Evolutionary conservation across 2,329 filamentous ascomycete genomes (phyloP).

Genomic region (Cryphonectria naterciae): DNA sequence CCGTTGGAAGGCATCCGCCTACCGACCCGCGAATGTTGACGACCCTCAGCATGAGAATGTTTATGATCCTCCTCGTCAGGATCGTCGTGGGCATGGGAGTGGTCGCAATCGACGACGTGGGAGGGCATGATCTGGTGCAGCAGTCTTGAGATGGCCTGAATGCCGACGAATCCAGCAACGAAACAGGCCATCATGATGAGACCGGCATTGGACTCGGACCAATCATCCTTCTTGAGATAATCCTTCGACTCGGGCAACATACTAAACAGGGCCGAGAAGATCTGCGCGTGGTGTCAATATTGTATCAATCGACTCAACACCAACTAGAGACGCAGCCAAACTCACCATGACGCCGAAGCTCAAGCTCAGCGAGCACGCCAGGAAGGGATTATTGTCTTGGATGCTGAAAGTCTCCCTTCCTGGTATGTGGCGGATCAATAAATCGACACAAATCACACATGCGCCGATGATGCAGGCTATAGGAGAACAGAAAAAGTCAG

Average conservation of each 20-base stretch:
- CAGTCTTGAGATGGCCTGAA: constrained; percentile 72
- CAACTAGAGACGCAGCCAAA: constrained; percentile 16
- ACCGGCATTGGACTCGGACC: constrained; percentile 68
- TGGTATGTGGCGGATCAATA: constrained; percentile 73
- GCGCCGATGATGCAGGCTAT: constrained; percentile 73
- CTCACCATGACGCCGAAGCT: constrained; percentile 96
- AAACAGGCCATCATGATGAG: constrained; percentile 73
- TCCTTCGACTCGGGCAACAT: constrained; percentile 87
- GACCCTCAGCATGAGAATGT: constrained; percentile 33
- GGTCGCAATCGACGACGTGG: constrained; percentile 80
- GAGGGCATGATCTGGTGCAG: constrained; percentile 77
- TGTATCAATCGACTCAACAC: constrained; percentile 18
- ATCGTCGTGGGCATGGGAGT: constrained; percentile 63
- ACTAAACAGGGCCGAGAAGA: constrained; percentile 89
- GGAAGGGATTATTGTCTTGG: constrained; percentile 84
- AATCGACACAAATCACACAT: constrained; percentile 83
- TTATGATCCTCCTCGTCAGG: constrained; percentile 39
- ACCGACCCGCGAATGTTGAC: constrained; percentile 23
- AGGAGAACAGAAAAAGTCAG: constrained; percentile 25
- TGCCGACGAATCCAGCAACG: constrained; percentile 72
- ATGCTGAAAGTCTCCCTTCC: constrained; percentile 80
- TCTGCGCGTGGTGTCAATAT: constrained; percentile 50
- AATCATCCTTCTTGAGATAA: constrained; percentile 73
- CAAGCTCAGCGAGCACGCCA: constrained; percentile 85
- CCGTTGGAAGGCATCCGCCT: constrained; percentile 29